Evolutionary conservation across 2,329 filamentous ascomycete species (phyloP), one percentile per base, ranked within the genome.

Genomic region (Sporothrix curviconia): DNA sequence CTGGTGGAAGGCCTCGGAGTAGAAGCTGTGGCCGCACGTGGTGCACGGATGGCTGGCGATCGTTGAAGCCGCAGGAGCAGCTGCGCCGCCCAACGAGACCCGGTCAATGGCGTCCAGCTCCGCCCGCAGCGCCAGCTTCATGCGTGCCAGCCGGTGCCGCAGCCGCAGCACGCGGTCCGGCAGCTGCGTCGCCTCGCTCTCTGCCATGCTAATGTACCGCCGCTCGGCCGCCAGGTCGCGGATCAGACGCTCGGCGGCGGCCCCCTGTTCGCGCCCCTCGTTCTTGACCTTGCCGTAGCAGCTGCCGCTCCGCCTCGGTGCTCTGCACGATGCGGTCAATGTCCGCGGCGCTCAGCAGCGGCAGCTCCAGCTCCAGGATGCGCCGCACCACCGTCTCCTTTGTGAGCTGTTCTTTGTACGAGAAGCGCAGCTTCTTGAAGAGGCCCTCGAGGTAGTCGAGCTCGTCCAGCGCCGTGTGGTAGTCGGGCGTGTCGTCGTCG

Each of bases 331-430:
- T 74, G 58, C 86, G 84, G 49, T 86, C 75, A 68, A 96, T 97
- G 68, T 97, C 92, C 65, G 85, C 81, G 43, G 86, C 83, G 40
- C 86, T 86, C 58, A 95, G 89, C 46, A 97, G 87, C 15, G 92
- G 79, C 0, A 92, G 94, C 50, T 92, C 90, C 62, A 96, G 89
- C 62, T 90, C 90, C 15, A 95, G 90, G 65, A 97, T 95, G 62
- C 89, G 86, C 64, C 91, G 89, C 56, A 99, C 86, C 71, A 96
- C 97, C 68, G 96, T 95, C 71, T 99, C 94, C 74, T 97, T 99
- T 44, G 92, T 97, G 61, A 97, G 91, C 76, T 97, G 94, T 73
- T 99, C 94, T 65, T 96, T 88, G 73, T 97, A 97, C 63, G 89
- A 95, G 77, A 97, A 97, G 65, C 92, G 90, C 39, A 97, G 80